phyloP scores from a whole-genome alignment of 306 rosid genomes.

The Prunus kanzakura region DNA sequence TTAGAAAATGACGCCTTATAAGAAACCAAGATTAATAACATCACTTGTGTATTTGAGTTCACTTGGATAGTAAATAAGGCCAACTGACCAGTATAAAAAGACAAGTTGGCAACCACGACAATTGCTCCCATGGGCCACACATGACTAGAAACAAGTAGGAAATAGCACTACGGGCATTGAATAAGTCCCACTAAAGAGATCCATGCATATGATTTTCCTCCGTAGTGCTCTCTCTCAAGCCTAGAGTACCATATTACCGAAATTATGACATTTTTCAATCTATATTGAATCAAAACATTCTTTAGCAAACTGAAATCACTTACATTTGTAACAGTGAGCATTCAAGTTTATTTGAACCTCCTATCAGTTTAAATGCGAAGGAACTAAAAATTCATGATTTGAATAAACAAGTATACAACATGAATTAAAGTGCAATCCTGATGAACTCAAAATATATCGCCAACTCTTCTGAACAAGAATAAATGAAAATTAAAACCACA shows the following conservation, averaged over 20 bases:
- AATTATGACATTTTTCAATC: not conserved
- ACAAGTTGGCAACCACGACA: not conserved
- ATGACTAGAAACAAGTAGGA: not conserved
- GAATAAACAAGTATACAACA: not conserved
- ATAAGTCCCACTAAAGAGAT: not conserved
- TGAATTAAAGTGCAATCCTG: not conserved
- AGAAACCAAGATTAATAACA: conserved; percentile 2
- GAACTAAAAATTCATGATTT: not conserved
- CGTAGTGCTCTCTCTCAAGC: not conserved
- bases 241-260: not conserved
- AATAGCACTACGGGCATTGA: not conserved
- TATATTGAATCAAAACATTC: not conserved
- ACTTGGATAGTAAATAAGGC: not conserved
- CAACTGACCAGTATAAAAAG: not conserved
- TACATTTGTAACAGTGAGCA: not conserved
- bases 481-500: conserved; percentile 7
- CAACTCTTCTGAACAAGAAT: not conserved
- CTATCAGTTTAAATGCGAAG: not conserved
- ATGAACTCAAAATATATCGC: conserved; percentile 2
- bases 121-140: not conserved
- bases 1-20: not conserved
- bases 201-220: conserved; percentile 2
- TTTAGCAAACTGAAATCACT: not conserved
- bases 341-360: not conserved
- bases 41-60: not conserved